A percentile compares a stretch with the other conserved stretches of the same genome.
phyloP scores from a whole-genome alignment of 139 green algal species.

The Marvania coccoides region DNA sequence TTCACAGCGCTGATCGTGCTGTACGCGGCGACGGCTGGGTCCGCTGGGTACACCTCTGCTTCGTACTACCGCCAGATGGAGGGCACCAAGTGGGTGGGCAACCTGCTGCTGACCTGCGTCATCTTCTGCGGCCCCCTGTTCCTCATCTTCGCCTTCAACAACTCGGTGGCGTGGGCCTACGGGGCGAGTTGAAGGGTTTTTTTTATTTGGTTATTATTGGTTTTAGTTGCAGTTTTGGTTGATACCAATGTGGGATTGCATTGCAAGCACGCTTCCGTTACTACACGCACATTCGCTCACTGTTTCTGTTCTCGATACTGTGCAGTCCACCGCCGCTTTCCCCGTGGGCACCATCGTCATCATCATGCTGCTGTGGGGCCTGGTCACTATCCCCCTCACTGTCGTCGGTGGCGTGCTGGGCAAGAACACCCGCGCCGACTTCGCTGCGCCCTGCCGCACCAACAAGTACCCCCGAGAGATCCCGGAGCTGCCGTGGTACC shows the following conservation, averaged over 20 bases:
- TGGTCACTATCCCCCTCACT: conserved; percentile 88
- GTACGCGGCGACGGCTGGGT: conserved; percentile 79
- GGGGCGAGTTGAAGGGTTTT: not conserved
- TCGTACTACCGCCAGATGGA: conserved; percentile 57
- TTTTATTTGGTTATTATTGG: not conserved
- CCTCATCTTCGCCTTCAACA: conserved; percentile 68
- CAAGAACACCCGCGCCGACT: conserved; percentile 41
- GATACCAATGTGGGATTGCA: too few species aligned
- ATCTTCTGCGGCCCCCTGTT: conserved; percentile 76
- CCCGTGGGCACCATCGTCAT: conserved; percentile 82
- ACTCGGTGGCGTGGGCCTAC: conserved; percentile 67
- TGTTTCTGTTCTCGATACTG: not conserved
- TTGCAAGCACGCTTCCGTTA: not conserved
- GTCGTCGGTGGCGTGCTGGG: conserved; percentile 69
- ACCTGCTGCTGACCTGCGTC: conserved; percentile 59
- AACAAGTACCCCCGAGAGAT: conserved; percentile 69
- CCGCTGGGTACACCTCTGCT: conserved; percentile 2
- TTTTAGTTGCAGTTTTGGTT: too few species aligned
- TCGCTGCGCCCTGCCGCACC: conserved; percentile 72
- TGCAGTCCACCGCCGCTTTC: conserved; percentile 63
- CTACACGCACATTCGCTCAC: not conserved
- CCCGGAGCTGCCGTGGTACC: conserved; percentile 85
- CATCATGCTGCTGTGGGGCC: conserved; percentile 76
- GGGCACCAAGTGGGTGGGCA: conserved; percentile 67
- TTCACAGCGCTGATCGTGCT: conserved; percentile 79